Evolutionary conservation across 106 monocot species (phyloP).

Genomic region (Cymbidium sinense): DNA sequence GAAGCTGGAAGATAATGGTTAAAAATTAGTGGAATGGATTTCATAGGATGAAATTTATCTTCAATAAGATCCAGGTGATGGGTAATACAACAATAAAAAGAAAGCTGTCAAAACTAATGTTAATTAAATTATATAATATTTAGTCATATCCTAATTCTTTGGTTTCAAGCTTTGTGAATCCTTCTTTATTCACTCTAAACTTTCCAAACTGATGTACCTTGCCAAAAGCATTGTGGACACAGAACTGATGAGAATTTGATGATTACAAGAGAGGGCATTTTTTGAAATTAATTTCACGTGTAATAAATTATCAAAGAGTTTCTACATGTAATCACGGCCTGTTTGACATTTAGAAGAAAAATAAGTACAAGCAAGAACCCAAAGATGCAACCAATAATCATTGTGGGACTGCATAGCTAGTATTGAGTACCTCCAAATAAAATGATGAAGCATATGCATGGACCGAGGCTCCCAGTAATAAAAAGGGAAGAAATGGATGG

Average conservation of each 20-base stretch:
- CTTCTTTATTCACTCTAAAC: background rate
- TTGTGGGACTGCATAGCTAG: background rate
- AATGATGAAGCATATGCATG: background rate
- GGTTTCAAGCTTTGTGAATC: background rate
- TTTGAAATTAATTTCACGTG: conserved; percentile 4
- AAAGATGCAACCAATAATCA: background rate
- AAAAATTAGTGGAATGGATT: background rate
- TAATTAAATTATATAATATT: background rate
- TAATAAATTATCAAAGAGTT: background rate
- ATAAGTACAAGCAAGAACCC: background rate
- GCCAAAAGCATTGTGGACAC: background rate
- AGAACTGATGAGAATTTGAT: background rate
- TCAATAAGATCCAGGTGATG: no score
- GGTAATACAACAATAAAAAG: no score
- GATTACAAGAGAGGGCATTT: background rate
- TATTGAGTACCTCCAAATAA: background rate
- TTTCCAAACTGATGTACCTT: background rate
- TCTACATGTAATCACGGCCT: background rate
- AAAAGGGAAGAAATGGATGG: background rate
- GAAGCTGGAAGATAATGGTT: conserved; percentile 24
- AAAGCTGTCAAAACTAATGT: no score
- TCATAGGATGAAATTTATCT: background rate
- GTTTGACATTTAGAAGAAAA: background rate
- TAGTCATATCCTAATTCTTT: background rate
- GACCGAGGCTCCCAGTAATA: background rate